Base-by-base conservation (phyloP, 352 stramenopile genomes). In the Phytophthora quininea region DNA sequence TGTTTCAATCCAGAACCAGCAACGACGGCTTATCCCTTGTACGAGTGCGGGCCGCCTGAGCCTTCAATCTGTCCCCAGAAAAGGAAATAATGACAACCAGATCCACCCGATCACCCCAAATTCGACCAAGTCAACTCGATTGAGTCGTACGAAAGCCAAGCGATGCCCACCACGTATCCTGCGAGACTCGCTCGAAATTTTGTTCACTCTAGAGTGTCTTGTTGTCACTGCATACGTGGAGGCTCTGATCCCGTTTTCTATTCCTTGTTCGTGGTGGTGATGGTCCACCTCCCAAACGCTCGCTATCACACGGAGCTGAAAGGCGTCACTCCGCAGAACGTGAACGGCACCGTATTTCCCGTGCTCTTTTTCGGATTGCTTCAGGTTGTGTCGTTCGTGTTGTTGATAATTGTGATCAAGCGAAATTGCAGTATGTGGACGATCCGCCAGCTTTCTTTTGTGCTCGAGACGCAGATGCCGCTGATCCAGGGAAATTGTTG, bases 151-250 rank as follows among this genome's bases (percentile, higher is more conserved):
- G 19, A 24, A 24, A 24, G 19, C 19, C 19, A 24, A 24, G 19
- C 19, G 19, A 24, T 24, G 19, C 19, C 19, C 19, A 14, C 9
- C 38, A 27, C 46, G 11, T 54, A 8, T 54, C 12, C 50, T 67
- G 40, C 42, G 27, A 54, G 38, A 66, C n/a, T 59, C 66, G 32
- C 50, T 73, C 3, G 49, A 62, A 29, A 55, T 59, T 1, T 46
- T 73, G 1, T 81, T 73, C 45, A 69, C 67, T 9, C 68, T 68
- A 42, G 73, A 81, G 52, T 81, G 71, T 58, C 58, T 71, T 9
- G 54, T 64, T 2, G 56, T 81, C 0, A 50, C 74, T 27, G 72
- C 76, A 40, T 81, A 81, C 54, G 45, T 69, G n/a, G 73, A 81
- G 37, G 64, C 62, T 7, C 58, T 79, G 29, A 71, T 81, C 42